Conservation (phyloP, 2,329 filamentous ascomycete species). For the Trichoderma hamatum region DNA sequence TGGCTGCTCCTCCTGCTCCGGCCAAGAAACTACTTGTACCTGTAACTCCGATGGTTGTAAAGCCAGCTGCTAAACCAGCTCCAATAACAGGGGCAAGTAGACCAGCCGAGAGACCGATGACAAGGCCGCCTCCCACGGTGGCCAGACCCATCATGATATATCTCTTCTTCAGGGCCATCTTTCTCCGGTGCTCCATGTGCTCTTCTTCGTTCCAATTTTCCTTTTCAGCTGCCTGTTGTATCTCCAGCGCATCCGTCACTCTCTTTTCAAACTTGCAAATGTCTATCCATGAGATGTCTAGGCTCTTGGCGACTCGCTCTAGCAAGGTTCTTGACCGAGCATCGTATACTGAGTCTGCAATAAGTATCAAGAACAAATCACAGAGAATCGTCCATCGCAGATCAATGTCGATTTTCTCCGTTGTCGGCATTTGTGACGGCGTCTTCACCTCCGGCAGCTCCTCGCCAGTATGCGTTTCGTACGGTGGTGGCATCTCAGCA, state of each 20-base stretch:
- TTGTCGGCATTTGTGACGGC: slow-evolving; percentile 79
- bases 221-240: slow-evolving; percentile 92
- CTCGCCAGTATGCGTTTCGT: slow-evolving; percentile 65
- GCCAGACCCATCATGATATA: slow-evolving; percentile 96
- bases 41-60: slow-evolving; percentile 90
- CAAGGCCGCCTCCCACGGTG: slow-evolving; percentile 90
- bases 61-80: slow-evolving; percentile 88
- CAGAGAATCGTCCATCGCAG: slow-evolving; percentile 96
- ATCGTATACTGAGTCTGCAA: slow-evolving; percentile 94
- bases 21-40: slow-evolving; percentile 89
- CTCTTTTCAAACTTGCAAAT: slow-evolving; percentile 97
- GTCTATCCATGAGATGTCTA: slow-evolving; percentile 86
- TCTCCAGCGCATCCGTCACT: slow-evolving; percentile 93
- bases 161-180: slow-evolving; percentile 77
- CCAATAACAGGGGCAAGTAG: slow-evolving; percentile 92
- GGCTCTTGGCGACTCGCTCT: slow-evolving; percentile 77
- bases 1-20: slow-evolving; percentile 86
- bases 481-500: slow-evolving; percentile 60
- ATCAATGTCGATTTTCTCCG: slow-evolving; percentile 89
- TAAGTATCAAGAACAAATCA: slow-evolving; percentile 91
- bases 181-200: slow-evolving; percentile 84
- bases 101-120: slow-evolving; percentile 93
- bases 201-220: slow-evolving; percentile 98
- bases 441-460: slow-evolving; percentile 79
- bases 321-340: slow-evolving; percentile 81